Evolutionary conservation across 2,329 filamentous ascomycete genomes (phyloP).

Genomic region (Escovopsis sp.): DNA sequence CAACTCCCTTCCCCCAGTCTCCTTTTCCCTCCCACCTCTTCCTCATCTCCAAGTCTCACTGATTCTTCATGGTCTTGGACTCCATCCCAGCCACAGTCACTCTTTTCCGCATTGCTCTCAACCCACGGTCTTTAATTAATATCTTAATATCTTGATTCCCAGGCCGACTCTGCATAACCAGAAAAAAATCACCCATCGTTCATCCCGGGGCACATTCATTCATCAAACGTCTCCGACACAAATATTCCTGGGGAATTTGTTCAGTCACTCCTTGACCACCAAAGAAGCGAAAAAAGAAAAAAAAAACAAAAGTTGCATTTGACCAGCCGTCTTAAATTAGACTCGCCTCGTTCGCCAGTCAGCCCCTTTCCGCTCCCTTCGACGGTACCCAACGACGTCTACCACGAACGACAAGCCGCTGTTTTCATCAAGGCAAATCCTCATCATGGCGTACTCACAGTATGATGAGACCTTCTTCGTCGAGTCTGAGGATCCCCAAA

Average conservation of each 20-base stretch:
- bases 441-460: constrained; percentile 33
- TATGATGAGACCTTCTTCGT: constrained; percentile 37
- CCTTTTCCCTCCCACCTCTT: constrained; percentile 14
- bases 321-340: constrained; percentile 11
- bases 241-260: constrained; percentile 40
- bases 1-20: constrained; percentile 30
- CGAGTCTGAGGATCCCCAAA: constrained; percentile 36
- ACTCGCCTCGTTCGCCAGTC: constrained; percentile 10
- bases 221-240: constrained; percentile 23
- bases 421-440: constrained; percentile 5
- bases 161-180: constrained; percentile 21
- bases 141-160: constrained; percentile 36
- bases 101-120: constrained; percentile 38
- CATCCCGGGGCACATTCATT: constrained; percentile 21
- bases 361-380: constrained; percentile 5
- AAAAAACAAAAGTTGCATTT: background rate
- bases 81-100: constrained; percentile 38
- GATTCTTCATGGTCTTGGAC: constrained; percentile 29
- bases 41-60: constrained; percentile 14
- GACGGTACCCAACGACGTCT: background rate
- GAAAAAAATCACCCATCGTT: constrained; percentile 13
- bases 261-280: constrained; percentile 29
- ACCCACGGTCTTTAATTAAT: constrained; percentile 46
- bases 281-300: constrained; percentile 7
- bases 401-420: constrained; percentile 5